Evolutionary conservation across 352 stramenopile genomes (phyloP).

Genomic region (Bremia lactucae): DNA sequence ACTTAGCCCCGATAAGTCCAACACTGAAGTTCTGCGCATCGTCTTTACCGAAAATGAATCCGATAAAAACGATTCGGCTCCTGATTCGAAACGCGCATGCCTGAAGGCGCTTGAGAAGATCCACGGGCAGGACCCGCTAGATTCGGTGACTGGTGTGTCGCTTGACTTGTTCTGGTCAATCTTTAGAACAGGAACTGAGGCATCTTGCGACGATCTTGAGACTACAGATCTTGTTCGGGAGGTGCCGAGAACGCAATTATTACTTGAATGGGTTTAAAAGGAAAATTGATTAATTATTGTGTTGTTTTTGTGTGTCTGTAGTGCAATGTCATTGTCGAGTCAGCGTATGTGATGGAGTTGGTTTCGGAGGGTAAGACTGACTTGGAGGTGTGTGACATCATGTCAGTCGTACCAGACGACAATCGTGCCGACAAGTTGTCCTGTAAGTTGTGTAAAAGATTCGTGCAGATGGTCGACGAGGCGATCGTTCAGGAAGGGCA

Average conservation of each 20-base stretch:
- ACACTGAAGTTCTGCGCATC: slow-evolving; percentile 14
- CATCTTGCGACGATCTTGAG: slow-evolving; percentile 41
- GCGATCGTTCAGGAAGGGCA: slow-evolving; percentile 46
- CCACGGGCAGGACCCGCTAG: slow-evolving; percentile 32
- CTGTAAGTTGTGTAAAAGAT: slow-evolving; percentile 66
- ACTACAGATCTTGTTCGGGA: slow-evolving; percentile 20
- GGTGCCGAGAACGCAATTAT: slow-evolving; percentile 8
- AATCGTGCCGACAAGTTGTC: slow-evolving; percentile 29
- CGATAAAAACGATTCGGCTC: slow-evolving; percentile 10
- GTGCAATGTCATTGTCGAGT: slow-evolving; percentile 31
- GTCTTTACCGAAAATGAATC: slow-evolving; percentile 20
- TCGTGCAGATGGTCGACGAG: slow-evolving; percentile 62
- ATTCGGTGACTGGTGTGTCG: slow-evolving; percentile 27
- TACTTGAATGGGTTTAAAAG: not conserved
- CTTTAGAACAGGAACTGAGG: slow-evolving; percentile 29
- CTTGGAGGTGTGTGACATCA: slow-evolving; percentile 41
- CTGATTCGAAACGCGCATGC: slow-evolving; percentile 29
- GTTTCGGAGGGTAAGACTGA: slow-evolving; percentile 28
- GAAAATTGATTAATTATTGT: not conserved
- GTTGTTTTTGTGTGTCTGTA: slow-evolving; percentile 4
- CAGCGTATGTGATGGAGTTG: slow-evolving; percentile 39
- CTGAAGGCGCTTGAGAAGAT: slow-evolving; percentile 27
- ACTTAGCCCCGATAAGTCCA: slow-evolving; percentile 12
- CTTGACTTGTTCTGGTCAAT: slow-evolving; percentile 28
- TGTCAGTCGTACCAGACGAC: slow-evolving; percentile 13